phyloP scores from a whole-genome alignment of 78 protist genomes.

The Anaeramoeba ignava region DNA sequence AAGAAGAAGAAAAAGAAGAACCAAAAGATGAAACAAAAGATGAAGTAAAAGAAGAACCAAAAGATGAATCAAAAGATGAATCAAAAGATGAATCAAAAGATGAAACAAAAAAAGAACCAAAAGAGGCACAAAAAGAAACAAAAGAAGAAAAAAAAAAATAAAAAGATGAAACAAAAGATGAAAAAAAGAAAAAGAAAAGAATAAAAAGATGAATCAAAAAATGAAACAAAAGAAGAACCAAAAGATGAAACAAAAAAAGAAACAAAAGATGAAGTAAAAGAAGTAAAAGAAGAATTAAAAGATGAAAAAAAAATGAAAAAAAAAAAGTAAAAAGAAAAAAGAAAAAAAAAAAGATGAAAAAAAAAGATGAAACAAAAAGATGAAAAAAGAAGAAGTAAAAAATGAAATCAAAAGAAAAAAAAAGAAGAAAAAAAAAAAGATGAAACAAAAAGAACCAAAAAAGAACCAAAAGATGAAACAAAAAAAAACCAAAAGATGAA shows the following conservation, averaged over 20 bases:
- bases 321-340: background rate
- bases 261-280: background rate
- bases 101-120: background rate
- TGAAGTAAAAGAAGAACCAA: background rate
- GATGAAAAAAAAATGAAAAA: background rate
- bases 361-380: background rate
- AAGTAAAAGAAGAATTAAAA: background rate
- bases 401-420: no score
- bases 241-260: background rate
- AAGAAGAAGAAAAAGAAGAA: background rate
- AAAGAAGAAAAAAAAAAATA: background rate
- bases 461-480: no score
- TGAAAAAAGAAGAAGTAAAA: background rate
- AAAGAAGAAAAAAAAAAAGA: no score
- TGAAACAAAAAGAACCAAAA: no score
- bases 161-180: no score
- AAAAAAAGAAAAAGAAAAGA: no score
- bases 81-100: background rate
- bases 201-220: no score
- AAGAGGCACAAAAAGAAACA: background rate
- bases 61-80: background rate
- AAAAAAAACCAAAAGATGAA: no score
- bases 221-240: background rate
- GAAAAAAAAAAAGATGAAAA: background rate
- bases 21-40: background rate